Conservation (phyloP, 805 yeast species). For the Metschnikowia baotianmanensis region DNA sequence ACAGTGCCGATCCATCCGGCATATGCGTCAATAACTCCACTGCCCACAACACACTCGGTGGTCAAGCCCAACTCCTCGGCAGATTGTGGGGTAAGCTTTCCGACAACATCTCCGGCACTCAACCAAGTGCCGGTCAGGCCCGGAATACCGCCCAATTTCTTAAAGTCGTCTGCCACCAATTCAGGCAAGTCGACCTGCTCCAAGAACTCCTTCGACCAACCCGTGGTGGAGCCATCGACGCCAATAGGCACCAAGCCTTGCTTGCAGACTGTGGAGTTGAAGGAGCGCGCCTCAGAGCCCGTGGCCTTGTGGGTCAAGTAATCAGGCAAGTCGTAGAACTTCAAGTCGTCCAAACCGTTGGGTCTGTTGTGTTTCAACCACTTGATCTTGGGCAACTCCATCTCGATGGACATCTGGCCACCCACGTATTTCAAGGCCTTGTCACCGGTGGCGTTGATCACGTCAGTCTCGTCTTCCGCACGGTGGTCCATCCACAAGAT, state of each 20-base stretch:
- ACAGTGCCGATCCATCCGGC: conserved; percentile 99
- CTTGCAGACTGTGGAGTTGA: conserved; percentile 89
- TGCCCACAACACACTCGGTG: conserved; percentile 78
- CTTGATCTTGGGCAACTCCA: conserved; percentile 96
- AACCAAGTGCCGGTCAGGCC: conserved; percentile 68
- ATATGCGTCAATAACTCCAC: conserved; percentile 96
- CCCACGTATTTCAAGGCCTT: conserved; percentile 88
- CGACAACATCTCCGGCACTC: conserved; percentile 89
- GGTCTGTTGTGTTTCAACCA: conserved; percentile 92
- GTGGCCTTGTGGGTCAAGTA: conserved; percentile 90
- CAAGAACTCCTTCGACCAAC: conserved; percentile 88
- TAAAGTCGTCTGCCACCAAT: conserved; percentile 70
- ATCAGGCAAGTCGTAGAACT: conserved; percentile 92
- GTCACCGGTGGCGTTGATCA: conserved; percentile 78
- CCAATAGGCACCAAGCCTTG: conserved; percentile 94
- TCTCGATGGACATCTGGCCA: conserved; percentile 95
- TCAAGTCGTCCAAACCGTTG: conserved; percentile 53
- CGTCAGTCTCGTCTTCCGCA: conserved; percentile 76
- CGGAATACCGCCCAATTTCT: conserved; percentile 80
- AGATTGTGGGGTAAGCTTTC: conserved; percentile 60
- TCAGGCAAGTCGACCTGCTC: conserved; percentile 68
- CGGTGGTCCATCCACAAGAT: conserved; percentile 99
- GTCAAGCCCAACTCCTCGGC: conserved; percentile 85
- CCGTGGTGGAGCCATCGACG: conserved; percentile 78
- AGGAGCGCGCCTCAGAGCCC: conserved; percentile 81